A percentile compares a stretch with the other conserved stretches of the same genome.
Conservation (phyloP, 805 yeast genomes). For the Ogataea haglerorum region DNA sequence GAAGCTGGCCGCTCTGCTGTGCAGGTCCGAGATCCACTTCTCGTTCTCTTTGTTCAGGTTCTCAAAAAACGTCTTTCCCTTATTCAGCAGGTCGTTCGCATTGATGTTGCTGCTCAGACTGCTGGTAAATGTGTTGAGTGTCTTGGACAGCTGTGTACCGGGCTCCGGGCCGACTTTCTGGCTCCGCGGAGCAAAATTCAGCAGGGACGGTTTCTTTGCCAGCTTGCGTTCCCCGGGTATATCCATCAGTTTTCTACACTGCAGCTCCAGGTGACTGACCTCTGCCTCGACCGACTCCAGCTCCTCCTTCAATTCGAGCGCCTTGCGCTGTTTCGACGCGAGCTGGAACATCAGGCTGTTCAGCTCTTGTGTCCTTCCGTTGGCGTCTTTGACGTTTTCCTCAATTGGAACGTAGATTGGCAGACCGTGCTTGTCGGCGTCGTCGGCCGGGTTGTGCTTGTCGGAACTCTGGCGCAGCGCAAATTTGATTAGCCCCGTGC, state of each 20-base stretch:
- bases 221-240: slow-evolving; percentile 2
- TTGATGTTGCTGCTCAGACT: slow-evolving; percentile 25
- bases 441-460: not conserved
- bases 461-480: slow-evolving; percentile 26
- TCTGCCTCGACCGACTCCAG: slow-evolving; percentile 40
- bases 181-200: slow-evolving; percentile 2
- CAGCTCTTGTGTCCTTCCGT: slow-evolving; percentile 3
- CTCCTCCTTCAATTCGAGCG: slow-evolving; percentile 46
- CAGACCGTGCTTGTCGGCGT: slow-evolving; percentile 24
- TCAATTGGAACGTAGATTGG: slow-evolving; percentile 37
- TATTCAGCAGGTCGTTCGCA: slow-evolving; percentile 24
- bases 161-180: not conserved
- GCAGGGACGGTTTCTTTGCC: slow-evolving; percentile 10
- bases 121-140: slow-evolving; percentile 23
- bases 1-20: slow-evolving; percentile 13
- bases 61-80: slow-evolving; percentile 27
- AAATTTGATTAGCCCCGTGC: slow-evolving; percentile 50
- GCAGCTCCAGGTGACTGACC: slow-evolving; percentile 33
- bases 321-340: slow-evolving; percentile 53
- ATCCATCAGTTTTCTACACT: slow-evolving; percentile 23
- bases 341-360: slow-evolving; percentile 33
- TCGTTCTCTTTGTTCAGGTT: slow-evolving; percentile 25
- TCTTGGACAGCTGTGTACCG: slow-evolving; percentile 12
- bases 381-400: slow-evolving; percentile 1
- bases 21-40: slow-evolving; percentile 21